A percentile compares a stretch with the other conserved stretches of the same genome.
These are phyloP conservation scores for Byssochlamys sp. DNA, from an alignment of 2,329 filamentous ascomycete genomes.

Conservation along the genomic window DNA sequence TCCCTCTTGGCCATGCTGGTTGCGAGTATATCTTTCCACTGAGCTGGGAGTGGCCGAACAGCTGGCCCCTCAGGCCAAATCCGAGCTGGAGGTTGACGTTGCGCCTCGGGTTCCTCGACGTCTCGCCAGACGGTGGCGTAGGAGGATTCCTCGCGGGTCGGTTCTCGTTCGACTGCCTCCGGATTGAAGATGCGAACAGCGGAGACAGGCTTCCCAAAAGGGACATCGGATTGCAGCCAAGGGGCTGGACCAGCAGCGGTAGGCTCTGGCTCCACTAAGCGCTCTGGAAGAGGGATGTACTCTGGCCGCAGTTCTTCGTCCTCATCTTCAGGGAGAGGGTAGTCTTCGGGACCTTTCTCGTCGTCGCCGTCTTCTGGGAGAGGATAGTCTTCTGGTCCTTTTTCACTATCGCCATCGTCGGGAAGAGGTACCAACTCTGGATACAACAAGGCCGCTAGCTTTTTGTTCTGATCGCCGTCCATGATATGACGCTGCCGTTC, in stretches of 20 bases:
- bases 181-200: slow-evolving; percentile 1
- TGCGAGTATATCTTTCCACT: slow-evolving; percentile 28
- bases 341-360: background rate
- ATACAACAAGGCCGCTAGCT: too few species aligned
- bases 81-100: slow-evolving; percentile 8
- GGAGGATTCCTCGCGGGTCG: slow-evolving; percentile 13
- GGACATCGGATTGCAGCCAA: slow-evolving; percentile 3
- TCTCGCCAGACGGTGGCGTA: slow-evolving; percentile 19
- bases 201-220: slow-evolving; percentile 5
- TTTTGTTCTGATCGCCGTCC: too few species aligned
- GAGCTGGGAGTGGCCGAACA: slow-evolving; percentile 24
- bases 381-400: background rate
- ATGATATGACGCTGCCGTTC: too few species aligned
- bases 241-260: background rate
- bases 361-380: background rate
- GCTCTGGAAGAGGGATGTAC: background rate
- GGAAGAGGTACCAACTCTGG: too few species aligned
- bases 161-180: background rate
- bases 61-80: slow-evolving; percentile 19
- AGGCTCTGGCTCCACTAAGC: background rate
- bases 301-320: background rate
- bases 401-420: background rate
- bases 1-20: slow-evolving; percentile 19
- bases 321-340: background rate
- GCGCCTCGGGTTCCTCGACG: slow-evolving; percentile 11